A percentile compares a stretch with the other conserved stretches of the same genome.
phyloP scores from a whole-genome alignment of 352 stramenopile genomes.

The Blastocystis sp. region DNA sequence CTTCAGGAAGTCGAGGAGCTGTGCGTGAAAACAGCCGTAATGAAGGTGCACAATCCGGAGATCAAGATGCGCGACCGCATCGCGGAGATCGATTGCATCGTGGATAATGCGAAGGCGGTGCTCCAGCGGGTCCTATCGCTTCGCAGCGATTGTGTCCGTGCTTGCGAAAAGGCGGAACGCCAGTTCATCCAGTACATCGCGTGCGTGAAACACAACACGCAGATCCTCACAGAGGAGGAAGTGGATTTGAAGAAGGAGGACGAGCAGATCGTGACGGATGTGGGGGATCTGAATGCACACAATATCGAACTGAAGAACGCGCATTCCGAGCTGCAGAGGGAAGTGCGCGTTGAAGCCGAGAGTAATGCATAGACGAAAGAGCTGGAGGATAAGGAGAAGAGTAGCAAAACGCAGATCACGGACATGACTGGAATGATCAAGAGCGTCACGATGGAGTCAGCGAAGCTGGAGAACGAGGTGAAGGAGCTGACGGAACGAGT shows the following conservation, averaged over 20 bases:
- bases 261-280: conserved; percentile 78
- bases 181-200: conserved; percentile 12
- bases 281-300: conserved; percentile 82
- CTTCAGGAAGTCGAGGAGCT: conserved; percentile 32
- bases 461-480: conserved; percentile 80
- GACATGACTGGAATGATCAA: neutral
- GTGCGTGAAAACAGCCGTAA: conserved; percentile 14
- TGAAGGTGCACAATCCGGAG: conserved; percentile 37
- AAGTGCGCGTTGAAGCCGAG: conserved; percentile 77
- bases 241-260: neutral
- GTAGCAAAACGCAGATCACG: neutral
- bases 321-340: conserved; percentile 79
- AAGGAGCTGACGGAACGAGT: conserved; percentile 80
- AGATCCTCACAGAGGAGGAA: neutral
- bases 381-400: conserved; percentile 81
- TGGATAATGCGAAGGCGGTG: conserved; percentile 22
- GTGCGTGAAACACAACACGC: conserved; percentile 45
- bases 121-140: neutral
- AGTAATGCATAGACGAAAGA: conserved; percentile 81
- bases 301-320: conserved; percentile 82
- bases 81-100: conserved; percentile 19
- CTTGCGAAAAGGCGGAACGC: conserved; percentile 2
- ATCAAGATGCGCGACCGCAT: conserved; percentile 52
- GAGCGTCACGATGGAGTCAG: conserved; percentile 69
- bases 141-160: neutral